Base-by-base conservation (phyloP, 2,329 filamentous ascomycete genomes). In the Trichoderma koningii region DNA sequence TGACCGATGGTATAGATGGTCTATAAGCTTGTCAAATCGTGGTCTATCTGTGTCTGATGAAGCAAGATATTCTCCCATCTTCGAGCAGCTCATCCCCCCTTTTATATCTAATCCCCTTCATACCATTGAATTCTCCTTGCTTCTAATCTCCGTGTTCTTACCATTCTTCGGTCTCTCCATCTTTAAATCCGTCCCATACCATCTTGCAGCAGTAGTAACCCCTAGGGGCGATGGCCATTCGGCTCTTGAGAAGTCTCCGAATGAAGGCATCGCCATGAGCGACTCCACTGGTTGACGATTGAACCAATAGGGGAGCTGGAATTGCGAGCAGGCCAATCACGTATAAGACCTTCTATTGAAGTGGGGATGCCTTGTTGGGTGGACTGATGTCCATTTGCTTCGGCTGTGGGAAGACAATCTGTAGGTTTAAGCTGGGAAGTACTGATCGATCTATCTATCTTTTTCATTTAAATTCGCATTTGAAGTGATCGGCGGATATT, bases 151-250 rank as follows among this genome's bases (percentile, higher is more conserved):
- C 60, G 60, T 45, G 15, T 19, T 6, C 9, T 51, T 47, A 7
- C 3, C 14, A 28, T 38, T 3, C 14, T 1, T 63, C 60, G 60
- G 60, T 10, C n/a, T 6, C 60, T n/a, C 55, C 38, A 45, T 38
- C 48, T 23, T 55, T 63, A 63, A 63, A 55, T 63, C 60, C 60
- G 60, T 48, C 6, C 52, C n/a, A 23, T 23, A 44, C n/a, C 38
- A 53, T 47, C 50, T 19, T 26, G 41, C 50, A 38, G 9, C 9
- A 47, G 7, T 9, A 21, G 38, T 14, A 4, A 50, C 14, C 21
- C 9, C 3, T 30, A 44, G 56, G 48, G 19, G 23, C 44, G 26
- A 23, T 21, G 0, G n/a, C 42, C 5, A 59, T 7, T 19, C 56
- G 19, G 44, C 19, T 38, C 41, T 14, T 23, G 9, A 10, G 12